phyloP scores from a whole-genome alignment of 805 yeast species.

The Brettanomyces bruxellensis region DNA sequence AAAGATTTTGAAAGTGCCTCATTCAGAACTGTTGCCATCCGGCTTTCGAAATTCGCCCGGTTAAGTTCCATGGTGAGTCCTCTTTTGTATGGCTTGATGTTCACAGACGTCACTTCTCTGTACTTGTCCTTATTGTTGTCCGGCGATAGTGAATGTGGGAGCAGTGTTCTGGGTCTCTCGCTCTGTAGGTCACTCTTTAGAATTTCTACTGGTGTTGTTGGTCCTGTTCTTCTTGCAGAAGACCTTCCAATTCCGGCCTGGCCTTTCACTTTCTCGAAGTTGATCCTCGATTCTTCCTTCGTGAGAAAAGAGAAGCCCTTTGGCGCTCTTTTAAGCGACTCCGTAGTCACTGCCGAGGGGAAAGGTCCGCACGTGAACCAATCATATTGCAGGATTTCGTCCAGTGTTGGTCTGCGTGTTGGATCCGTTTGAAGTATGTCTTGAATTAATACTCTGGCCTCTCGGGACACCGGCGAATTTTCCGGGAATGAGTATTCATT shows the following conservation, averaged over 20 bases:
- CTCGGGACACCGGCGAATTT: constrained; percentile 45
- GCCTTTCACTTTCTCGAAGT: constrained; percentile 58
- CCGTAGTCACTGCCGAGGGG: constrained; percentile 60
- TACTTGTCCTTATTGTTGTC: constrained; percentile 85
- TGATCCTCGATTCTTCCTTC: constrained; percentile 52
- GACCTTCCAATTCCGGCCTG: constrained; percentile 38
- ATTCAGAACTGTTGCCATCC: constrained; percentile 18
- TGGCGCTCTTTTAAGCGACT: constrained; percentile 57
- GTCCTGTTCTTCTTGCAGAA: constrained; percentile 16
- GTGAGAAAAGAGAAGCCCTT: constrained; percentile 43
- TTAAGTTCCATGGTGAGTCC: constrained; percentile 21
- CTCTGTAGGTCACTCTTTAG: constrained; percentile 61
- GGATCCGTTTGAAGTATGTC: constrained; percentile 77
- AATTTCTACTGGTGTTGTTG: constrained; percentile 59
- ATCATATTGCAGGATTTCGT: constrained; percentile 68
- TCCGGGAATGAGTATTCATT: constrained; percentile 76
- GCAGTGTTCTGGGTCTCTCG: constrained; percentile 55
- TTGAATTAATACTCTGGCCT: constrained; percentile 63
- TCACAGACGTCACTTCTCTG: constrained; percentile 42
- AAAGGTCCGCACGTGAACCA: constrained; percentile 80
- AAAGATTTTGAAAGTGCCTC: constrained; percentile 21
- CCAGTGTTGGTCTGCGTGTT: constrained; percentile 66
- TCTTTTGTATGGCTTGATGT: constrained; percentile 18
- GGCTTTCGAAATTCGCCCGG: constrained; percentile 21
- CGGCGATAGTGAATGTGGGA: constrained; percentile 89